phyloP scores from a whole-genome alignment of 2,329 filamentous ascomycete genomes.

The Penicillium sp. region DNA sequence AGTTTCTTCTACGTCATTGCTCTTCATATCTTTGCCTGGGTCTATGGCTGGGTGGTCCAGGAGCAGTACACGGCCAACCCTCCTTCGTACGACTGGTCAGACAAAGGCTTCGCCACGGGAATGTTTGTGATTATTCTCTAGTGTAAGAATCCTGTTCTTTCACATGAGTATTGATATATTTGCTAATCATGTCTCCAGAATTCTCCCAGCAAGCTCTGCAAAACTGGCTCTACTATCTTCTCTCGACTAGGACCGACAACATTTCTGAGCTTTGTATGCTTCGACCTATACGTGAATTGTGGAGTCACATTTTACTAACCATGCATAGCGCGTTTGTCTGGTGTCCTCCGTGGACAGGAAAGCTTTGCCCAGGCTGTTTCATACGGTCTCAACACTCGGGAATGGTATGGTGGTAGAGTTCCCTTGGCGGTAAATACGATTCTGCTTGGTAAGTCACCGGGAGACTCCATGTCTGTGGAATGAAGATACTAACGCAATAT shows the following conservation, averaged over 20 bases:
- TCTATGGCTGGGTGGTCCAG: constrained; percentile 61
- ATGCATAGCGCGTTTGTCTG: constrained; percentile 45
- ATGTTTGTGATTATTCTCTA: constrained; percentile 58
- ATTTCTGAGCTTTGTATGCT: constrained; percentile 55
- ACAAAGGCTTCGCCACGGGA: constrained; percentile 54
- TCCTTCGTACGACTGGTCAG: constrained; percentile 50
- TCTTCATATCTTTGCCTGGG: constrained; percentile 57
- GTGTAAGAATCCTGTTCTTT: constrained; percentile 35
- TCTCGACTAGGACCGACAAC: constrained; percentile 62
- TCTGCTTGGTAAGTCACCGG: constrained; percentile 34
- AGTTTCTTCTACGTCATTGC: constrained; percentile 55
- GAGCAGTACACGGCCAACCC: constrained; percentile 56
- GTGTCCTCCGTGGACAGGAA: constrained; percentile 54
- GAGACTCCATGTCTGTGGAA: not conserved
- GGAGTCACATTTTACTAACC: constrained; percentile 14
- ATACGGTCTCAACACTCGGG: constrained; percentile 51
- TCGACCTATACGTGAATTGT: not conserved
- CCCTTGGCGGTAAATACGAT: constrained; percentile 51
- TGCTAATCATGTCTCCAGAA: constrained; percentile 23
- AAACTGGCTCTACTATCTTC: constrained; percentile 63
- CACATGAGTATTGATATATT: accelerated
- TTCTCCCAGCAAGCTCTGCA: constrained; percentile 60
- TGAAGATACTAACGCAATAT: not conserved
- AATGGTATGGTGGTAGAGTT: constrained; percentile 52
- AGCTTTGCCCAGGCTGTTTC: constrained; percentile 54